phyloP scores from a whole-genome alignment of 768 basidiomycete genomes.

The Phanerodontia chrysosporium region DNA sequence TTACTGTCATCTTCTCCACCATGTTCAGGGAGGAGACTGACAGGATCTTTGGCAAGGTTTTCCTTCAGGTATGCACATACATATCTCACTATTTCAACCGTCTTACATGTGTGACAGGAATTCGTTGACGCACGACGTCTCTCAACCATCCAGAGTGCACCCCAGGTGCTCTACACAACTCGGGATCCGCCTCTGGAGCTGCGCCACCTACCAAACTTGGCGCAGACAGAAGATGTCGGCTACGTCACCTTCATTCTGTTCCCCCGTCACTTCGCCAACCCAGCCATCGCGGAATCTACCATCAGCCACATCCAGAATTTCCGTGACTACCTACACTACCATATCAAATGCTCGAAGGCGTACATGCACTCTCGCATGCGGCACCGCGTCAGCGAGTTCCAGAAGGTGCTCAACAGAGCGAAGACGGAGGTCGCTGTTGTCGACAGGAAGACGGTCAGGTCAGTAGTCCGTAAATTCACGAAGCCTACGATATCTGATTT shows the following conservation, averaged over 20 bases:
- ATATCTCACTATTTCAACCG: neutral
- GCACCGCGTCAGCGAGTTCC: conserved; percentile 89
- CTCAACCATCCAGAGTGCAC: conserved; percentile 92
- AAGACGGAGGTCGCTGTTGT: conserved; percentile 83
- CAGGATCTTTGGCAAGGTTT: conserved; percentile 95
- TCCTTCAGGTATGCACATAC: conserved; percentile 68
- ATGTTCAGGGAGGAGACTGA: conserved; percentile 97
- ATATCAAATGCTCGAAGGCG: conserved; percentile 97
- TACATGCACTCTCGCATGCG: conserved; percentile 99
- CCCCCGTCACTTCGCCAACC: conserved; percentile 88
- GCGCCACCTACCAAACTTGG: conserved; percentile 76
- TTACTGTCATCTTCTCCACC: conserved; percentile 97
- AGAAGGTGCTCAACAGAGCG: conserved; percentile 91
- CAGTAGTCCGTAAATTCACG: conserved; percentile 20
- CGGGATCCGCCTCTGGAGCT: conserved; percentile 97
- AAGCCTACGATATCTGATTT: neutral
- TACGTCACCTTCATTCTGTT: conserved; percentile 98
- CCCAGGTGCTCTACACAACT: conserved; percentile 93
- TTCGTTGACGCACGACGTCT: conserved; percentile 97
- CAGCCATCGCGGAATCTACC: conserved; percentile 62
- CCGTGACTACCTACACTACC: conserved; percentile 98
- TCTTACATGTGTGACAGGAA: conserved; percentile 52
- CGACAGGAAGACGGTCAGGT: conserved; percentile 92
- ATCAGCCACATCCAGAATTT: conserved; percentile 96
- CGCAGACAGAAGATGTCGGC: conserved; percentile 82